Base-by-base conservation (phyloP, 1,284 basidiomycete genomes). In the Leccinum pallidistipes region DNA sequence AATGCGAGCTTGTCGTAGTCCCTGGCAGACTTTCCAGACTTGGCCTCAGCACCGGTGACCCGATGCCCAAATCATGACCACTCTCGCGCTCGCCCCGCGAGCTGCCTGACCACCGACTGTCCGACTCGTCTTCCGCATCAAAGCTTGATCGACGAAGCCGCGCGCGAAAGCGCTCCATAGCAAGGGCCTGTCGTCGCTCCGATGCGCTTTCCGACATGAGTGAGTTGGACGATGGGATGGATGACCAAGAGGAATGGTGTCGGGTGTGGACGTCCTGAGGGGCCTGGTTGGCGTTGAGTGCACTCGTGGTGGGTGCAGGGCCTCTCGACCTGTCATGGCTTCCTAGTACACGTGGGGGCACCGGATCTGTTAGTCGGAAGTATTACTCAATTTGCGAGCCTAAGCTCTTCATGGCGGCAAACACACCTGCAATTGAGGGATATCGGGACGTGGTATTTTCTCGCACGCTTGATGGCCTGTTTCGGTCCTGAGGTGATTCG, bases 181-280 rank as follows among this genome's bases (percentile, higher is more conserved):
- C 77, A 12, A 63, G 65, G 7, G 71, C 67, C 9, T 75, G 73
- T 32, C 78, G 71, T 54, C 75, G 68, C 59, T 81, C 80, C 8
- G 76, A 73, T 1, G 79, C 77, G 62, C 74, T 81, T 61, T 80
- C 79, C 7, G 78, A 73, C 50, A 81, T 76, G 57, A 81, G 74
- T 4, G 80, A 81, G 53, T 78, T 81, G 12, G 78, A 78, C 8
- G 76, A 66, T 24, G 74, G 64, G 47, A 72, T 64, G 32, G 74
- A 75, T 12, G 73, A 36, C 69, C 72, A 70, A 21, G 67, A 58
- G n/a, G 69, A 57, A 21, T 70, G 70, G 32, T 59, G 47, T 45
- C 70, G 73, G 6, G 63, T n/a, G 36, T 62, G 67, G 38, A 62
- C 24, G 51, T 68, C 68, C 27, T 63, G 67, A n/a, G 66, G 57